Evolutionary conservation across 768 basidiomycete species (phyloP), one percentile per base, ranked within the genome.

Genomic region (Tulasnella sp.): DNA sequence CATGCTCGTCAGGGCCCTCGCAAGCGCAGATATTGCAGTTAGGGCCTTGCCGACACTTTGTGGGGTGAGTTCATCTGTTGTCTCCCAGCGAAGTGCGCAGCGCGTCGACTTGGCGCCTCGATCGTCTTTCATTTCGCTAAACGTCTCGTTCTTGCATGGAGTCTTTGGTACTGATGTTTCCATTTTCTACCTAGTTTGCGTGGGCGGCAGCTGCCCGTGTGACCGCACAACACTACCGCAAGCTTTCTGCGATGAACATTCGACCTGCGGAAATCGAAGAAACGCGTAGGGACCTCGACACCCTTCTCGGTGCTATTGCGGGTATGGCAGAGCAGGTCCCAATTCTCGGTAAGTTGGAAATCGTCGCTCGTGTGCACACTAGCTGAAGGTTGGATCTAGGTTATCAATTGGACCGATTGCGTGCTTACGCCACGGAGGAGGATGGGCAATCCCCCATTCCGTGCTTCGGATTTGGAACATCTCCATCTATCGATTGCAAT

Each of bases 31-130:
- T 7, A 12, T 57, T 8, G 31, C 42, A 6, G 17, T 57, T 32
- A 46, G 23, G 29, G 19, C 32, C 55, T 17, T 45, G 27, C 42
- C 42, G 15, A 45, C 32, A 41, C 19, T 25, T 57, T 46, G 42
- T 57, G 55, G 55, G 42, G 55, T 57, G 35, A 57, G 55, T 57
- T 27, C 17, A n/a, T 7, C 48, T 27, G 12, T 49, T n/a, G n/a
- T n/a, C 19, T 39, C 19, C 12, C 37, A 39, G 37, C 12, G 12
- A 12, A 12, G 12, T 39, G 12, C 12, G 19, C 12, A 39, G 19
- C 12, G 19, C 12, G 37, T 39, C 37, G 19, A 19, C 36, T 37
- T n/a, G 36, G n/a, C 9, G n/a, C 36, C 9, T 37, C n/a, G 36
- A 9, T 37, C 36, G 36, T 37, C 36, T 37, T n/a, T 23, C 7